These are phyloP conservation scores for Ophryocystis elektroscirrha DNA, from an alignment of 169 alveolate genomes.

Conservation along the genomic window DNA sequence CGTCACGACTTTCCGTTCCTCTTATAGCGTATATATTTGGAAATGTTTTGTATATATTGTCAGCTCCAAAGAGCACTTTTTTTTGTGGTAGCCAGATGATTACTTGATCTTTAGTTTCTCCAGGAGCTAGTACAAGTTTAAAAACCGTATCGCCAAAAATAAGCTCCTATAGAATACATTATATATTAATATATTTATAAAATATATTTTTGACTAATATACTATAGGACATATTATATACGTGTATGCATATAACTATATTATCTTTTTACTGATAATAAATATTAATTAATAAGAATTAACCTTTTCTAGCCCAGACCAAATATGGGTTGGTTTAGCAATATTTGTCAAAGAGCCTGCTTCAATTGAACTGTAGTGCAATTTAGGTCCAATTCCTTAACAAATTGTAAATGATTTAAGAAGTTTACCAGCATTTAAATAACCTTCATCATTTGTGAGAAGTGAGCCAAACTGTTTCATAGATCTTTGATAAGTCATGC, in stretches of 20 bases:
- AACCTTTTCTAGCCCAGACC: neutral
- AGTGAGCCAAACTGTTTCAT: conserved; percentile 18
- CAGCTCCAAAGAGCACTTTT: conserved; percentile 4
- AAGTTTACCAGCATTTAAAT: conserved; percentile 14
- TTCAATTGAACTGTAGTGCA: conserved; percentile 7
- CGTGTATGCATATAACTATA: neutral
- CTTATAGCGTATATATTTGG: conserved; percentile 22
- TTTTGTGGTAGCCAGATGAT: conserved; percentile 3
- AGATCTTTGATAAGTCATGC: conserved; percentile 3
- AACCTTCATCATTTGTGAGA: neutral
- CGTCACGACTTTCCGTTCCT: conserved; percentile 6
- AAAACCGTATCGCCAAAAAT: conserved; percentile 3
- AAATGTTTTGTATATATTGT: conserved; percentile 9
- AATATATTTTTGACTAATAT: too few relatives aligned
- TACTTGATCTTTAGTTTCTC: conserved; percentile 15
- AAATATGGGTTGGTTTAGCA: conserved; percentile 3
- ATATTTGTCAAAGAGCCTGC: neutral
- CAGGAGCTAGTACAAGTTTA: conserved; percentile 10
- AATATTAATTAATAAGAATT: neutral
- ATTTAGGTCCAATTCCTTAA: conserved; percentile 13
- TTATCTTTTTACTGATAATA: neutral
- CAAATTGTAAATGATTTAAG: too few relatives aligned
- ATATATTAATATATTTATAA: too few relatives aligned
- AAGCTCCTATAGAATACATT: too few relatives aligned
- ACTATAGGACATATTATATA: neutral